Evolutionary conservation across 2,329 filamentous ascomycete species (phyloP).

Genomic region (Diaporthe destruens): DNA sequence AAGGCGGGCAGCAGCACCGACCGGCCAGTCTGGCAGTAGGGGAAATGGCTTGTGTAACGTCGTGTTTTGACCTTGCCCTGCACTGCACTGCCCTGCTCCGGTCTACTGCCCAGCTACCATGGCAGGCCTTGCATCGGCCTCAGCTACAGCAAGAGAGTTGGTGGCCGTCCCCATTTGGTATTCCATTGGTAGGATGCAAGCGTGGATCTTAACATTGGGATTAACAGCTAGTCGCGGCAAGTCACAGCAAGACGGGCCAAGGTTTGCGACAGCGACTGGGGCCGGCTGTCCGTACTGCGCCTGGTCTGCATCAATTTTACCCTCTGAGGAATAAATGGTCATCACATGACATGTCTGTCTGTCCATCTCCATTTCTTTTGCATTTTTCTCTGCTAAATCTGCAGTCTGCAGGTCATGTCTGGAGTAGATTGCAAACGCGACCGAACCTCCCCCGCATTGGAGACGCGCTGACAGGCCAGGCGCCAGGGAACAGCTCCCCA

Average conservation of each 20-base stretch:
- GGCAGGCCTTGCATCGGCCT: background rate
- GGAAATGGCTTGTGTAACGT: conserved; percentile 9
- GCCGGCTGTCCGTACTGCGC: background rate
- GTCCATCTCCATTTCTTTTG: background rate
- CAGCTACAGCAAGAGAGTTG: conserved; percentile 3
- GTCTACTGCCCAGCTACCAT: background rate
- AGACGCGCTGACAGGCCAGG: background rate
- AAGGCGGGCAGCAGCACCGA: conserved; percentile 1
- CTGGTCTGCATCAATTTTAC: background rate
- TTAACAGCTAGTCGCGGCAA: background rate
- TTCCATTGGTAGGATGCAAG: background rate
- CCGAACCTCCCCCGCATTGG: conserved; percentile 15
- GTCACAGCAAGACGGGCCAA: background rate
- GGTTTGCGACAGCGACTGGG: background rate
- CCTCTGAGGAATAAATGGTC: too few species aligned
- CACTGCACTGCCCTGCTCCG: background rate
- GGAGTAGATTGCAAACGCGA: background rate
- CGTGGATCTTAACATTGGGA: background rate
- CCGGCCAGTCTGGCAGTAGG: background rate
- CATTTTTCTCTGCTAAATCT: background rate
- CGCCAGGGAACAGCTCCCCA: background rate
- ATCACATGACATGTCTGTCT: background rate
- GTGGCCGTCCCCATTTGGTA: background rate
- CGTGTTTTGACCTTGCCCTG: background rate
- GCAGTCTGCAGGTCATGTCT: conserved; percentile 1